Evolutionary conservation across 768 basidiomycete species (phyloP).

Genomic region (Boletus speciosus): DNA sequence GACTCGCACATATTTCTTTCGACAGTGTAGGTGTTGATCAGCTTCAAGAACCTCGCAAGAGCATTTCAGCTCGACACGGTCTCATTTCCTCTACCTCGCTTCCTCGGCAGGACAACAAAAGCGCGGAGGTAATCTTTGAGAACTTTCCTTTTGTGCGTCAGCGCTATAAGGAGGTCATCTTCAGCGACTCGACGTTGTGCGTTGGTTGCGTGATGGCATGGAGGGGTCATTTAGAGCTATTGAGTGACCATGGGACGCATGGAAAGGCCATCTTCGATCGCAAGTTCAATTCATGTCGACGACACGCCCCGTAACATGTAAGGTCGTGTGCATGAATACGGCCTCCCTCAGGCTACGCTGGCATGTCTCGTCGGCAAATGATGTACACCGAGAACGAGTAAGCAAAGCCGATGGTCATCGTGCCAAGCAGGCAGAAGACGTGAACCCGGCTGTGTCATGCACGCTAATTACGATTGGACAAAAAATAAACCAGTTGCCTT

Average conservation of each 20-base stretch:
- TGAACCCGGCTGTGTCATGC: no score
- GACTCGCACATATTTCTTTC: background rate
- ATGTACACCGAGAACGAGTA: no score
- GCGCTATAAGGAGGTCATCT: background rate
- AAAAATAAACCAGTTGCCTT: background rate
- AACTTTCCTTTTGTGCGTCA: background rate
- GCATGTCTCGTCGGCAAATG: no score
- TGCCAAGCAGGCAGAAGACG: no score
- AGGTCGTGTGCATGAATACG: no score
- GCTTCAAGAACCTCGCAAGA: background rate
- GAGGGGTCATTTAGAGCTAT: no score
- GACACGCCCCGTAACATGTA: no score
- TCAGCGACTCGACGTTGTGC: background rate
- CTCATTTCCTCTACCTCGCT: background rate
- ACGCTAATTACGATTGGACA: background rate
- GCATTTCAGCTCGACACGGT: background rate
- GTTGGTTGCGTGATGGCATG: background rate
- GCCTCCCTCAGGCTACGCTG: no score
- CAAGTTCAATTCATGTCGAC: no score
- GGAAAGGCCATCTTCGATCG: no score
- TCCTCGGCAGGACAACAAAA: background rate
- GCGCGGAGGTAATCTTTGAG: background rate
- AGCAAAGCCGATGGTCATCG: no score
- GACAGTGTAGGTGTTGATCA: background rate
- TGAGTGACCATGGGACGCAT: no score